phyloP scores from a whole-genome alignment of 495 filamentous ascomycete genomes.

The Aspergillus haitiensis region DNA sequence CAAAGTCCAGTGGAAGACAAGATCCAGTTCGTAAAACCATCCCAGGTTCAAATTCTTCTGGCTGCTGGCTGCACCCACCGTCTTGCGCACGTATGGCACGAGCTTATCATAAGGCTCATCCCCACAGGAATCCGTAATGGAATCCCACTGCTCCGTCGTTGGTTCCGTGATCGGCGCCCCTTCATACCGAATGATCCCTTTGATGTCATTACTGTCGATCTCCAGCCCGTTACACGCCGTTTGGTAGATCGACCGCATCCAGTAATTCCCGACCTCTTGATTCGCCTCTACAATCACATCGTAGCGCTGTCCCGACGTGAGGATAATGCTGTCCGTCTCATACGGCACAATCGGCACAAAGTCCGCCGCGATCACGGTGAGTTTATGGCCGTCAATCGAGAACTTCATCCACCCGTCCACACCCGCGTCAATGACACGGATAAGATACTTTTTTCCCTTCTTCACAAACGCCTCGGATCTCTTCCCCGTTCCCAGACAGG shows the following conservation, averaged over 20 bases:
- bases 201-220: constrained; percentile 51
- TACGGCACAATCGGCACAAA: constrained; percentile 52
- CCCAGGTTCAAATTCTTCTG: neutral
- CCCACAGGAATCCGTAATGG: constrained; percentile 26
- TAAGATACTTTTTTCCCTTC: constrained; percentile 41
- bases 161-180: neutral
- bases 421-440: constrained; percentile 49
- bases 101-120: constrained; percentile 38
- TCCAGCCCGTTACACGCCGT: constrained; percentile 35
- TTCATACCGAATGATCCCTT: constrained; percentile 57
- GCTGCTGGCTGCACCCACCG: neutral
- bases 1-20: constrained; percentile 28
- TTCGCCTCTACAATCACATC: constrained; percentile 66
- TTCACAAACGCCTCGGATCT: constrained; percentile 26
- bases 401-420: constrained; percentile 51
- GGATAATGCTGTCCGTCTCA: constrained; percentile 30
- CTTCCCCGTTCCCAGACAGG: neutral
- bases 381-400: constrained; percentile 47
- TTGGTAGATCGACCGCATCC: constrained; percentile 62
- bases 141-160: constrained; percentile 26
- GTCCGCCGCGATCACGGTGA: constrained; percentile 50
- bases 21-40: constrained; percentile 16
- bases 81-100: constrained; percentile 37
- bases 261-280: constrained; percentile 54
- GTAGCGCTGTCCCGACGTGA: constrained; percentile 65